A percentile compares a stretch with the other conserved stretches of the same genome.
These are phyloP conservation scores for Sporothrix brasiliensis DNA, from an alignment of 2,329 filamentous ascomycete genomes.

Conservation along the genomic window DNA sequence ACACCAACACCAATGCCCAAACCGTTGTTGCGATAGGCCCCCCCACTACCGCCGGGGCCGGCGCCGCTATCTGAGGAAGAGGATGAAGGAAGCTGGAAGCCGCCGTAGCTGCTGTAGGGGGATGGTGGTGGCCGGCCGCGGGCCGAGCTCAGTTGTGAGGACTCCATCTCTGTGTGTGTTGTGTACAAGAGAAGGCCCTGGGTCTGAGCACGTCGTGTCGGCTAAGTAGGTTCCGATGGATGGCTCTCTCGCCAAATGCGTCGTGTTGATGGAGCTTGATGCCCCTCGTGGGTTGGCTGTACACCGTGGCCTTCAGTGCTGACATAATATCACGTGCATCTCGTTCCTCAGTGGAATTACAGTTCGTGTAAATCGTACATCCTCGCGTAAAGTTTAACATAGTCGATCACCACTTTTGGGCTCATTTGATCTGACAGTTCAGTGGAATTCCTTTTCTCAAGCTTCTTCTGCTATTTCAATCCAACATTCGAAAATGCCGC, in stretches of 20 bases:
- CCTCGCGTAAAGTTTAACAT: background rate
- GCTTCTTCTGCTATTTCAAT: background rate
- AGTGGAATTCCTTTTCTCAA: background rate
- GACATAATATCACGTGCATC: conserved; percentile 11
- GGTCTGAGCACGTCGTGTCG: background rate
- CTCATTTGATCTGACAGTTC: conserved; percentile 20
- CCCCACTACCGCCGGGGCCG: conserved; percentile 14
- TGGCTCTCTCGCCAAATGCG: background rate
- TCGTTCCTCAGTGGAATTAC: background rate
- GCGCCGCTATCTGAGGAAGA: conserved; percentile 43
- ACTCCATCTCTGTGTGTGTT: conserved; percentile 23
- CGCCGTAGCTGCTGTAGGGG: conserved; percentile 42
- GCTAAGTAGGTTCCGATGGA: too few species aligned
- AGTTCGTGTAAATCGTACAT: too few species aligned
- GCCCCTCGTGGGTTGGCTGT: conserved; percentile 3
- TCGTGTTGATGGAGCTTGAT: conserved; percentile 1
- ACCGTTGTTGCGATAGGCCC: conserved; percentile 11
- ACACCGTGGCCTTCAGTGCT: background rate
- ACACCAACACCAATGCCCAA: conserved; percentile 53
- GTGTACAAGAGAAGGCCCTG: background rate
- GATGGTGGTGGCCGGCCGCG: conserved; percentile 36
- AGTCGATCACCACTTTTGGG: background rate
- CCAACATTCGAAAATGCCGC: background rate
- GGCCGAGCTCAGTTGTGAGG: conserved; percentile 3
- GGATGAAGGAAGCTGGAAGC: conserved; percentile 50